phyloP scores from a whole-genome alignment of 2,329 filamentous ascomycete genomes.

The Arthroderma uncinatum region DNA sequence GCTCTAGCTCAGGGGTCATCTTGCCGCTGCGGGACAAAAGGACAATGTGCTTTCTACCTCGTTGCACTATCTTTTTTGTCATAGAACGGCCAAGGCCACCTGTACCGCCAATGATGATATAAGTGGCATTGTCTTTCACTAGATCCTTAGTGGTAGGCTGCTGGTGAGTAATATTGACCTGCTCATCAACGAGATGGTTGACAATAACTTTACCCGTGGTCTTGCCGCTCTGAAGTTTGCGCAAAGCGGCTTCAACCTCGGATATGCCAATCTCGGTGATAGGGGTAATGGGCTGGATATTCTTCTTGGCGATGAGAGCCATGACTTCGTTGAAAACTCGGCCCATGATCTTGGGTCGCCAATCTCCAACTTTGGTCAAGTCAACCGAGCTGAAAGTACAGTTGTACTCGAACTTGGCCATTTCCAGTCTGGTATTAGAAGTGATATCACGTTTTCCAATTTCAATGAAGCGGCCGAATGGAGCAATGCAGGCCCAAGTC shows the following conservation, averaged over 20 bases:
- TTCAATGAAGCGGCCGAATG: conserved; percentile 15
- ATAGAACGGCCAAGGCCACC: conserved; percentile 20
- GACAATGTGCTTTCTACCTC: conserved; percentile 21
- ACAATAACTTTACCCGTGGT: conserved; percentile 15
- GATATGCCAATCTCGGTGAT: conserved; percentile 8
- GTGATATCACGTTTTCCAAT: conserved; percentile 11
- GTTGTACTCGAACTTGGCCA: neutral
- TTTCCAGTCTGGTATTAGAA: conserved; percentile 7
- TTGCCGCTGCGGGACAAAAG: conserved; percentile 21
- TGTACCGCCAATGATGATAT: conserved; percentile 18
- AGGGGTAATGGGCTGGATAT: conserved; percentile 6
- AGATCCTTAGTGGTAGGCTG: too few relatives aligned
- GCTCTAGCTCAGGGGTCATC: neutral
- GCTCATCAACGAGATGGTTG: neutral
- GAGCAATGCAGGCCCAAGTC: conserved; percentile 12
- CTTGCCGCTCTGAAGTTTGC: conserved; percentile 23
- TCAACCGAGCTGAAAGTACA: too few relatives aligned
- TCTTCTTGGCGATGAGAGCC: neutral
- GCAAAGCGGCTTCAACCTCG: conserved; percentile 17
- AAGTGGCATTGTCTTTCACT: conserved; percentile 10
- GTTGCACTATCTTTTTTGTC: conserved; percentile 17
- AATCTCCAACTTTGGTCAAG: neutral
- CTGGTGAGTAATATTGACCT: neutral
- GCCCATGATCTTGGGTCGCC: conserved; percentile 1
- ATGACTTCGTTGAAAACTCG: neutral